Base-by-base conservation (phyloP, 331 rosid species). In the Arachis monticola region DNA sequence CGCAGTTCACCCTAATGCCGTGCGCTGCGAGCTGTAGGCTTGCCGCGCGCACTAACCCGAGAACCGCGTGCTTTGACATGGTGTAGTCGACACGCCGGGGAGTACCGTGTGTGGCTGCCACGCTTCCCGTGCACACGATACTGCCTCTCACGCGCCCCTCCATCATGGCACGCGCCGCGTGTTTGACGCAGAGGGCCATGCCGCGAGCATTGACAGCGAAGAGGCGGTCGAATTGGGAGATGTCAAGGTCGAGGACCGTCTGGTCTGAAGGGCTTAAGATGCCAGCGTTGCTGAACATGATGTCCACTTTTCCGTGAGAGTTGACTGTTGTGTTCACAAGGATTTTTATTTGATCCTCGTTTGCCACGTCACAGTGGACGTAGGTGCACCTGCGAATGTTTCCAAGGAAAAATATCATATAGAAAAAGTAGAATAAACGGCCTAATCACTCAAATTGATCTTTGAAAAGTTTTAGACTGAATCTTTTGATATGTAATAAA, bases 201-300 rank as follows among this genome's bases (percentile, higher is more conserved):
- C 88, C 93, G 0, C 87, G 81, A 0, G 40, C 61, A 64, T 89
- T 89, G 2, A 85, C 66, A 0, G 80, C 17, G 5, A 89, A 22
- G 11, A 87, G 51, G 0, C 76, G 78, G 77, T 91, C 88, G 2
- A 74, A 70, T 0, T 79, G 42, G 0, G 86, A 40, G 10, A 91
- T 3, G 57, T 89, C 72, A 1, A 89, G 88, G 57, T 91, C 84
- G 0, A 89, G 70, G 6, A 91, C 59, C 1, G 73, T 77, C 77
- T 89, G 91, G 0, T 48, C 56, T 1, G 71, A 59, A 5, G 59
- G 38, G 32, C 86, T 84, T 0, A 69, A 0, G 12, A 79, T 78
- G 2, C 91, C 93, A 0, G 87, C 95, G 68, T 87, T 87, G 87
- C 91, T 81, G 47, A 91, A 87, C 95, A 91, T 83, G 74, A 91